phyloP scores from a whole-genome alignment of 2,329 filamentous ascomycete species.

The Arthrobotrys entomopaga region DNA sequence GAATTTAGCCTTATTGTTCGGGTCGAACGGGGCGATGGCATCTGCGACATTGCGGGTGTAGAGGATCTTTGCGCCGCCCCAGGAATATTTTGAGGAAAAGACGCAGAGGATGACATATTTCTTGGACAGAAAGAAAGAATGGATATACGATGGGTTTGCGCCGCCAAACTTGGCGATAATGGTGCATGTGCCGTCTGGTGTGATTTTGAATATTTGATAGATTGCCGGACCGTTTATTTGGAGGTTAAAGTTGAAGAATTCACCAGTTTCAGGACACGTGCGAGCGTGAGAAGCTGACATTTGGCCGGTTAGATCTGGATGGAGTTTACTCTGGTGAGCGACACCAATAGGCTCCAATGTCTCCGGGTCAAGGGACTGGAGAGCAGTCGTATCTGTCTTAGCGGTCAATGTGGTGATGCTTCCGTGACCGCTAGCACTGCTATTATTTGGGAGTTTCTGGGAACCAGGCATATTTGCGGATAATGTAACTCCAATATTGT shows the following conservation, averaged over 20 bases:
- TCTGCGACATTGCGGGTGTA: conserved; percentile 76
- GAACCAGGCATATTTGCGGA: conserved; percentile 71
- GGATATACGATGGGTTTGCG: conserved; percentile 76
- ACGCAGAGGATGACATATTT: conserved; percentile 79
- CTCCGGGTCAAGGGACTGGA: conserved; percentile 73
- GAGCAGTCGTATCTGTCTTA: conserved; percentile 68
- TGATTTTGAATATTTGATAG: conserved; percentile 77
- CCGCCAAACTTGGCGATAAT: conserved; percentile 75
- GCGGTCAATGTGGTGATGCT: conserved; percentile 64
- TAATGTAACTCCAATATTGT: conserved; percentile 75
- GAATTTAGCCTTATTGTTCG: conserved; percentile 71
- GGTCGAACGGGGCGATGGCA: conserved; percentile 73
- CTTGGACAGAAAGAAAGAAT: conserved; percentile 79
- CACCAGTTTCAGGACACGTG: conserved; percentile 76
- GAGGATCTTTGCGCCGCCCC: conserved; percentile 70
- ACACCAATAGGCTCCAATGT: conserved; percentile 78
- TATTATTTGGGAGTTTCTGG: conserved; percentile 43
- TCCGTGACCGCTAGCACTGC: conserved; percentile 56
- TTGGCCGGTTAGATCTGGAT: conserved; percentile 75
- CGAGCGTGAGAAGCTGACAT: conserved; percentile 77
- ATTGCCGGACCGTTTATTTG: conserved; percentile 67
- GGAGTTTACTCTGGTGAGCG: conserved; percentile 70
- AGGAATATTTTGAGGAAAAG: conserved; percentile 72
- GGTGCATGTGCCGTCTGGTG: conserved; percentile 72
- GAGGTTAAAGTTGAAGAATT: conserved; percentile 85